Percentiles rank a stretch among this genome's conserved stretches.
Evolutionary conservation across 2,329 filamentous ascomycete species (phyloP).

Genomic region (Beauveria brongniartii): DNA sequence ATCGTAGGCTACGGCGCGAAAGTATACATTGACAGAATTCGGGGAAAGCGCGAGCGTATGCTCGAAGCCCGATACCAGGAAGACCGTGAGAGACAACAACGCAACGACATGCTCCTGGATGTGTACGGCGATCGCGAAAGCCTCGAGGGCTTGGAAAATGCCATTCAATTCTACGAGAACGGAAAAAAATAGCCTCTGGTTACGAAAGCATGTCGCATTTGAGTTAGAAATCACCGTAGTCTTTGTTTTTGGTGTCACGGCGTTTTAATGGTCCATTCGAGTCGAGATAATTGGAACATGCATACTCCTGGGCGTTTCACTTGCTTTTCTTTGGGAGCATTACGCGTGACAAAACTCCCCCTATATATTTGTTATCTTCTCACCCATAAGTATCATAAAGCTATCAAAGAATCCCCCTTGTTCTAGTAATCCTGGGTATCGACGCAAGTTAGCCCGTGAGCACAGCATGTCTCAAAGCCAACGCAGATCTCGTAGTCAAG

Average conservation of each 20-base stretch:
- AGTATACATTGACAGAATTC: slow-evolving; percentile 22
- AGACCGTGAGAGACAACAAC: slow-evolving; percentile 26
- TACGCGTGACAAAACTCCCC: neutral
- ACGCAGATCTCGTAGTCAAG: neutral
- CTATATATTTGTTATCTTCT: neutral
- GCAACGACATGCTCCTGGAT: slow-evolving; percentile 37
- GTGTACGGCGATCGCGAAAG: slow-evolving; percentile 43
- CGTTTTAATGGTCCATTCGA: neutral
- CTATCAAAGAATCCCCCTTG: neutral
- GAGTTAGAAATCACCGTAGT: neutral
- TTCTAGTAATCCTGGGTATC: neutral
- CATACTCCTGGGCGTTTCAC: neutral
- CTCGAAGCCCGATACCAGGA: slow-evolving; percentile 26
- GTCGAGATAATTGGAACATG: neutral
- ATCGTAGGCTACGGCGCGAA: slow-evolving; percentile 28
- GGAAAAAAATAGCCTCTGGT: neutral
- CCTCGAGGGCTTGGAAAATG: slow-evolving; percentile 39
- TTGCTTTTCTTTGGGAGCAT: neutral
- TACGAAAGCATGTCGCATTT: neutral
- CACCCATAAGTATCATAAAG: neutral
- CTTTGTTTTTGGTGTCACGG: neutral
- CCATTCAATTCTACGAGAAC: slow-evolving; percentile 38
- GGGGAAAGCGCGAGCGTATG: slow-evolving; percentile 20
- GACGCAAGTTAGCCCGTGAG: neutral
- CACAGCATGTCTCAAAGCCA: neutral